These are phyloP conservation scores for Porphyridium purpureum DNA, from an alignment of 23 red algal species.

Conservation along the genomic window DNA sequence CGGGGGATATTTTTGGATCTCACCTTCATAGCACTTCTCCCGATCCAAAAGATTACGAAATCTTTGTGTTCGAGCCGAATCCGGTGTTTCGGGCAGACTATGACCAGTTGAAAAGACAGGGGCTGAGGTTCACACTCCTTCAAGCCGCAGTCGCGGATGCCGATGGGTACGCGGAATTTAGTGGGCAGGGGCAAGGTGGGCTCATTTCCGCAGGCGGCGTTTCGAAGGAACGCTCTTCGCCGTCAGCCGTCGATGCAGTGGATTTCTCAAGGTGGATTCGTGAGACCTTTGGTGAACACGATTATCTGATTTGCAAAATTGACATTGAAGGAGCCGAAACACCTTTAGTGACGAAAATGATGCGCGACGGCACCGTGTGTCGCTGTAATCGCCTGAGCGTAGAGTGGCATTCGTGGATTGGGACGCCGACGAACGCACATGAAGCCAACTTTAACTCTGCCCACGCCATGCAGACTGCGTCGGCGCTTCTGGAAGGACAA, in stretches of 20 bases:
- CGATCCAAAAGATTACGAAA: background rate
- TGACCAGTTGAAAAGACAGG: background rate
- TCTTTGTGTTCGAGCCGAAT: background rate
- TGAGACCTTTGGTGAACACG: background rate
- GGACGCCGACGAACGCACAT: background rate
- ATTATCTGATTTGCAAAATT: background rate
- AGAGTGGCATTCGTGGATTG: background rate
- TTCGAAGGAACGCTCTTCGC: background rate
- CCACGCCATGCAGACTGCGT: background rate
- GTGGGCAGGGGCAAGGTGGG: no score
- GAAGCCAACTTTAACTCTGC: background rate
- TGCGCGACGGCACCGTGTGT: background rate
- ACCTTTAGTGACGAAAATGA: background rate
- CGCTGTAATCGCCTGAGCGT: background rate
- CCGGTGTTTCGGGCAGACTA: background rate
- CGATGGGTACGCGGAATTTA: background rate
- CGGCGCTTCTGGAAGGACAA: background rate
- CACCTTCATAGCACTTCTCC: background rate
- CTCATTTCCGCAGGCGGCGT: no score
- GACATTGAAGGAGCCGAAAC: background rate
- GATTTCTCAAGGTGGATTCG: background rate
- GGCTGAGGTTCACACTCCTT: background rate
- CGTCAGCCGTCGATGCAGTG: background rate
- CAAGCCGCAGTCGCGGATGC: background rate
- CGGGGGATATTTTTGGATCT: background rate